These are phyloP conservation scores for Aureobasidium sp. DNA, from an alignment of 2,329 filamentous ascomycete species.

Conservation along the genomic window DNA sequence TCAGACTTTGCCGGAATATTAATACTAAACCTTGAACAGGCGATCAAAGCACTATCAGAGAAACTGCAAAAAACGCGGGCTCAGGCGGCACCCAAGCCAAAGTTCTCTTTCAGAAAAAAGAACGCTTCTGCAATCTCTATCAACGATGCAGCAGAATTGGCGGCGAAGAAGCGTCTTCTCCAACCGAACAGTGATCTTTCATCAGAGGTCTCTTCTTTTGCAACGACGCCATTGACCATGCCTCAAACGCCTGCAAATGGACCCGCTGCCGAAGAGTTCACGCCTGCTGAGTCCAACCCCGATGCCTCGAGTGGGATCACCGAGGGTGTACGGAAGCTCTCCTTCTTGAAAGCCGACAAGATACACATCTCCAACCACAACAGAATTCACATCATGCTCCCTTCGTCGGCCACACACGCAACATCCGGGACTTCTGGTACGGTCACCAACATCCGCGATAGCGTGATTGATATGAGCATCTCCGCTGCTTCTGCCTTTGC, in stretches of 20 bases:
- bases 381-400: constrained; percentile 68
- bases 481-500: constrained; percentile 49
- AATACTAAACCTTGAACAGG: constrained; percentile 34
- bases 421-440: constrained; percentile 59
- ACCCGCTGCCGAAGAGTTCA: constrained; percentile 14
- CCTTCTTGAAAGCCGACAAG: constrained; percentile 46
- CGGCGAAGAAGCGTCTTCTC: constrained; percentile 21
- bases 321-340: constrained; percentile 35
- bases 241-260: constrained; percentile 21
- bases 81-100: constrained; percentile 62
- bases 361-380: constrained; percentile 53
- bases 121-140: constrained; percentile 43
- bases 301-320: not conserved
- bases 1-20: not conserved
- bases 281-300: not conserved
- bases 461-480: constrained; percentile 64
- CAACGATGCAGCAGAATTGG: constrained; percentile 48
- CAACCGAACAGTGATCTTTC: constrained; percentile 14
- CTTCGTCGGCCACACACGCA: constrained; percentile 59
- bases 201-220: constrained; percentile 31
- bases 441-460: constrained; percentile 59
- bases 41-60: constrained; percentile 72
- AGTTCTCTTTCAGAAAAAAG: constrained; percentile 69
- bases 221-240: constrained; percentile 26
- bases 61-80: constrained; percentile 61